Base-by-base conservation (phyloP, 2,329 filamentous ascomycete species). In the Harringtonia aguacate region DNA sequence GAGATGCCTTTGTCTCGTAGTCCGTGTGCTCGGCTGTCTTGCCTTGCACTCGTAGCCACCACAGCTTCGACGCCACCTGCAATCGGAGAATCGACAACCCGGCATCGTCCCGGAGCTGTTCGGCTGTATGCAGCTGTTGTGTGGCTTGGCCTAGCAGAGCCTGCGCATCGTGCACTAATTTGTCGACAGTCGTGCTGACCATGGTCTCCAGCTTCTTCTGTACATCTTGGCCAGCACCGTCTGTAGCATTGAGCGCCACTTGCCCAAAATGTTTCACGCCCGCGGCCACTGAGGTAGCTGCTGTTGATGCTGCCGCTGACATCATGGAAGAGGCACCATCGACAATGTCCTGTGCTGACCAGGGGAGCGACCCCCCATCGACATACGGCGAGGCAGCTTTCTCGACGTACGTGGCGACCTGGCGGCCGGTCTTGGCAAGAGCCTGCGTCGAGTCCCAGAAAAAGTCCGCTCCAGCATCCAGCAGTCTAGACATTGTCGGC, bases 381-480 rank as follows among this genome's bases (percentile, higher is more conserved):
- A 18, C 20, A 20, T 40, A 44, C 1, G 15, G 13, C 20, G 22
- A 21, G 8, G 24, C n/a, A 3, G 14, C 15, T n/a, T 39, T 33
- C 4, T 55, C 53, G 3, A 56, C 40, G 15, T 49, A 31, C 8
- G 49, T 48, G 7, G 48, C 50, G 5, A 48, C 63, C 8, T 57
- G 61, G 21, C 54, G 57, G n/a, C 65, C 63, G 9, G 65, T 65
- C 33, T 62, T 61, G 9, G 60, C 61, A 8, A 73, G 55, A 35
- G 62, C 63, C 35, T 66, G 62, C 14, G 66, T 62, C 4, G 72
- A 58, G 14, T 50, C 59, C 33, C 57, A 58, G 31, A 65, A 54
- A 8, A 63, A 45, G n/a, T 64, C 55, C 46, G 62, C 64, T 18
- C 69, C 67, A 8, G 61, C 62, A 44, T 71, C 68, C 7, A 71